Conservation (phyloP, 2,329 filamentous ascomycete species). For the Capronia epimyces region DNA sequence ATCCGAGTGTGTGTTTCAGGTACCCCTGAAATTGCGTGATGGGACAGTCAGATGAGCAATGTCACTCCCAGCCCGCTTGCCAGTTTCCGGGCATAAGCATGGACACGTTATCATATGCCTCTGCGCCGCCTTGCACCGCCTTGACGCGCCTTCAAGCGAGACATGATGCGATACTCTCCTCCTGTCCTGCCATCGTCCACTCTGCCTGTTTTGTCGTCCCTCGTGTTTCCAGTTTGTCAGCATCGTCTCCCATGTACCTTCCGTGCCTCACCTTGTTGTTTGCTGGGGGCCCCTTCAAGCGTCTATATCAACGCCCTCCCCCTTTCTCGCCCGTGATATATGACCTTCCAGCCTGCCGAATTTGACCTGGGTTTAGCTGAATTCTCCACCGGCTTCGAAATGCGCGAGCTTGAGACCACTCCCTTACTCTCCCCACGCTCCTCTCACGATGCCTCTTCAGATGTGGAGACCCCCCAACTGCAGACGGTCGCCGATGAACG, state of each 20-base stretch:
- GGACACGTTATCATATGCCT: neutral
- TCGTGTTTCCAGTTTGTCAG: conserved; percentile 14
- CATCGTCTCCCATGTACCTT: too few relatives aligned
- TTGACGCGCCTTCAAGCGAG: conserved; percentile 5
- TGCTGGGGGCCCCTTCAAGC: neutral
- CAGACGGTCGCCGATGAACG: conserved; percentile 40
- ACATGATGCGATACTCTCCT: conserved; percentile 8
- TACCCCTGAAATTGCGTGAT: conserved; percentile 21
- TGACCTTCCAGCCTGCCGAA: neutral
- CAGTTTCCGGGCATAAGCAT: neutral
- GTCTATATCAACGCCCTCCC: neutral
- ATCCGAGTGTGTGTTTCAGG: neutral
- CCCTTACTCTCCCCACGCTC: conserved; percentile 17
- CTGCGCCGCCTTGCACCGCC: neutral
- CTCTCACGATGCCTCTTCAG: conserved; percentile 4
- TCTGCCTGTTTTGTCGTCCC: neutral
- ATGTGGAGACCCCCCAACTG: neutral
- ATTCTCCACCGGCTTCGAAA: conserved; percentile 1
- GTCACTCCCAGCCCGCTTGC: neutral
- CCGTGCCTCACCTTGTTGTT: neutral
- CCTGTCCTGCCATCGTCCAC: neutral
- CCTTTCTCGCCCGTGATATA: neutral
- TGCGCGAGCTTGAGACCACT: conserved; percentile 20
- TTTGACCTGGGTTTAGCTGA: neutral
- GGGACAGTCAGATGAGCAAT: conserved; percentile 16